Conservation (phyloP, 169 alveolate species). For the Plasmodium chabaudi region DNA sequence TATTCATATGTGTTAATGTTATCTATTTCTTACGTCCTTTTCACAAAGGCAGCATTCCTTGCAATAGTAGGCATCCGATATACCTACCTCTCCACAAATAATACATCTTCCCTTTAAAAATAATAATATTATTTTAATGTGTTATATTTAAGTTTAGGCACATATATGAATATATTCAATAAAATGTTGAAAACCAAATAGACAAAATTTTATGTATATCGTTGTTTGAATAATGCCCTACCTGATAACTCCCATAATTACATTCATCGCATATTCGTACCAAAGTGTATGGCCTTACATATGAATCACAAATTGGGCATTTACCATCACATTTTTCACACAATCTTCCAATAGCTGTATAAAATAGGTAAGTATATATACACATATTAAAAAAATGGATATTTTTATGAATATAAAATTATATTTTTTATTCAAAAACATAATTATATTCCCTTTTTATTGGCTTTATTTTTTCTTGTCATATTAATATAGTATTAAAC, state of each 20-base stretch:
- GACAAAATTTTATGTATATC: background rate
- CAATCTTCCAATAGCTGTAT: slow-evolving; percentile 96
- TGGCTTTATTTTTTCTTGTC: background rate
- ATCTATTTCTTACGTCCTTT: slow-evolving; percentile 91
- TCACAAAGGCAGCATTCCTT: slow-evolving; percentile 98
- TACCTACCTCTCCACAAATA: slow-evolving; percentile 98
- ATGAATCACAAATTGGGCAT: slow-evolving; percentile 99
- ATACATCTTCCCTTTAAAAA: slow-evolving; percentile 96
- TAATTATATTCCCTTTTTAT: background rate
- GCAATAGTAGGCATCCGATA: slow-evolving; percentile 99
- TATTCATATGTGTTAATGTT: no score
- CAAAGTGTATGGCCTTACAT: slow-evolving; percentile 96
- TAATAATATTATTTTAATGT: background rate
- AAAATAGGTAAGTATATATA: background rate
- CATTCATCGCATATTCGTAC: slow-evolving; percentile 99
- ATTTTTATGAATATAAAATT: no score
- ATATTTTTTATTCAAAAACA: background rate
- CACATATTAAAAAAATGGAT: background rate
- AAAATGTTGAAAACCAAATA: background rate
- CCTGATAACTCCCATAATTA: slow-evolving; percentile 97
- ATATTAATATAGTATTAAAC: no score
- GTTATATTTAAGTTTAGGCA: background rate
- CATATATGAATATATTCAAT: background rate
- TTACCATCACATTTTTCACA: slow-evolving; percentile 99
- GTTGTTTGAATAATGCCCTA: slow-evolving; percentile 13